Evolutionary conservation across 768 basidiomycete genomes (phyloP), one percentile per base, ranked within the genome.

Genomic region (Boletus rubescentipes): DNA sequence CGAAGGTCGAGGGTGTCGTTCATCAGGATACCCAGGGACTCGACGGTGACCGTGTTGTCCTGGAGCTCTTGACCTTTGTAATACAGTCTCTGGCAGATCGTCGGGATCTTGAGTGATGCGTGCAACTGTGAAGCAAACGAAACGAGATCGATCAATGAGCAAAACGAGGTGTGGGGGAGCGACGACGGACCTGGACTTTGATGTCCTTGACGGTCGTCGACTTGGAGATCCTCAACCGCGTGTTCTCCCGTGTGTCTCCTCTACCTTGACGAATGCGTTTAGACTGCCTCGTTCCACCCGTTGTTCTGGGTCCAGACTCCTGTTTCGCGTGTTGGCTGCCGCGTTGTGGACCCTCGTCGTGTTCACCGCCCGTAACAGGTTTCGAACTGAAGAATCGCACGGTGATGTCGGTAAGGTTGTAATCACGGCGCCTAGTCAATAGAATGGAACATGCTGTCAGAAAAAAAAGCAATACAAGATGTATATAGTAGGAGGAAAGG

Each of bases 171-270:
- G 2, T 11, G 6, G 2, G 15, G 11, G 21, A 21, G 16, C 3
- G 30, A 21, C 14, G 29, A 69, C 81, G 54, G 53, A 90, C 87
- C 76, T 81, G 77, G 50, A 89, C 64, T 69, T 91, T 92, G 61
- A 93, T 81, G 15, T 92, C 89, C 67, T 86, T 91, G 46, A 93
- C 78, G 0, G 86, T 84, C 57, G 81, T 90, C 30, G 70, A 65
- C 67, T 89, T 91, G 40, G 75, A 73, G 41, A 93, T 77, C 11
- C 72, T 77, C 45, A 90, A 64, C 59, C 71, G 79, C 53, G 76
- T 77, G 57, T 74, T 72, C 61, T 80, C 79, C 9, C 76, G 79
- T 26, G 73, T 66, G 50, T 81, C 77, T 65, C 79, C 77, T 65
- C 79, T 79, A 15, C 75, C 76, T 61, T 81, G 77, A 41, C 84